Evolutionary conservation across 768 basidiomycete genomes (phyloP).

Genomic region (Chiua virens): DNA sequence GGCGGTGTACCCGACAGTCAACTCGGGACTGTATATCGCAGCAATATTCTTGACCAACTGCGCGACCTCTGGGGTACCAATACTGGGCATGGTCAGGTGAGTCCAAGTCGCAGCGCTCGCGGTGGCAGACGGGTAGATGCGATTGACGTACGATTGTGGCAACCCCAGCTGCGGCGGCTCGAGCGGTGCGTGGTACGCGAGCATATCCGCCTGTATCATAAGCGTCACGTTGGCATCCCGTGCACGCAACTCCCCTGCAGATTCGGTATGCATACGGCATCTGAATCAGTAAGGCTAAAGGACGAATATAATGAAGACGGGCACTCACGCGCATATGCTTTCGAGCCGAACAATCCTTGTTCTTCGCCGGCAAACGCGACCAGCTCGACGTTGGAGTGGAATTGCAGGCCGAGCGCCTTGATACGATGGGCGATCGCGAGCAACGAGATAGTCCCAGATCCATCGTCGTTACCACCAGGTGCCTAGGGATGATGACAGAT

Average conservation of each 20-base stretch:
- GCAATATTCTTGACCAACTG: constrained; percentile 76
- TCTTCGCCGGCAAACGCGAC: constrained; percentile 90
- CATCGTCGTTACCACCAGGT: constrained; percentile 63
- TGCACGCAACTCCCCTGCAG: constrained; percentile 55
- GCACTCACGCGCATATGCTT: constrained; percentile 72
- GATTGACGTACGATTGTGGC: constrained; percentile 59
- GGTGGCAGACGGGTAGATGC: too few relatives aligned
- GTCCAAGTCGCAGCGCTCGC: too few relatives aligned
- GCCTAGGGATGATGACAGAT: constrained; percentile 14
- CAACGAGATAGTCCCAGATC: constrained; percentile 66
- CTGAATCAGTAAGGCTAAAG: too few relatives aligned
- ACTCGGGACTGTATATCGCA: constrained; percentile 77
- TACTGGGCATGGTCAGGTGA: constrained; percentile 41
- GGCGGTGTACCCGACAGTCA: constrained; percentile 65
- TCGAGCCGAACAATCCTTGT: constrained; percentile 81
- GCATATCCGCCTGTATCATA: constrained; percentile 93
- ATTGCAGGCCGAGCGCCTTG: constrained; percentile 59
- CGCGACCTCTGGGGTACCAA: constrained; percentile 75
- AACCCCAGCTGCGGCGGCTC: constrained; percentile 86
- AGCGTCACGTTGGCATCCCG: constrained; percentile 67
- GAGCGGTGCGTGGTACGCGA: constrained; percentile 73
- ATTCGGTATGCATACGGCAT: too few relatives aligned
- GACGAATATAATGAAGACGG: background rate
- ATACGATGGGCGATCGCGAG: constrained; percentile 81
- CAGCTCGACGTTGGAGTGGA: constrained; percentile 76